Evolutionary conservation across 805 yeast genomes (phyloP), one percentile per base, ranked within the genome.

Genomic region (Ogataea chonburiensis): DNA sequence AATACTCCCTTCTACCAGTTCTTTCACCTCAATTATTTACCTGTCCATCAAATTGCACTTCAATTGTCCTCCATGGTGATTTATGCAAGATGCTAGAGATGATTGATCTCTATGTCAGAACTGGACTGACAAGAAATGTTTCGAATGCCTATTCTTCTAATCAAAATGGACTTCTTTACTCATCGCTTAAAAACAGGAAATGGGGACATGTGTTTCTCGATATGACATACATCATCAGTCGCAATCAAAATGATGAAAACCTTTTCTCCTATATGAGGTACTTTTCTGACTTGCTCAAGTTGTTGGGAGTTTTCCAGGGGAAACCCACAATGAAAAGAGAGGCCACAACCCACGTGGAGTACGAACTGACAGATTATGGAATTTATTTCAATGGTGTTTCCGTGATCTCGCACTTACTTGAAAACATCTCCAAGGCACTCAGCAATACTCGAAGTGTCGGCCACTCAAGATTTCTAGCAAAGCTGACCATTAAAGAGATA

Each of bases 11-110:
- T 3, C 69, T 89, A 66, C 72, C 80, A 24, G 76, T 81, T 24
- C 63, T 91, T 14, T 79, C 94, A 0, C 79, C 91, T 0, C 98
- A 93, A 60, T 63, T 93, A 15, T 88, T 88, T 59, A 89, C 97
- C 0, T 82, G 95, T 36, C 96, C 97, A 0, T 75, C 88, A 0
- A 81, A 83, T 46, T 80, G 95, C 0, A 73, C 75, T 1, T 63
- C 76, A 17, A 73, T 85, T 17, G 69, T 79, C 5, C 59, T 66
- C 19, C 83, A 79, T 49, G 86, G 86, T 7, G 86, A 81, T 43
- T 61, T 82, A 14, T 67, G 79, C 2, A 68, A 78, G 31, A 72
- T 84, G 38, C 59, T 83, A 38, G 79, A 85, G 5, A 63, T 81
- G 7, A 68, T 84, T 2, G 79, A 75, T 50, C 79, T 79, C 2